phyloP scores from a whole-genome alignment of 768 basidiomycete species.

The Obba rivulosa region DNA sequence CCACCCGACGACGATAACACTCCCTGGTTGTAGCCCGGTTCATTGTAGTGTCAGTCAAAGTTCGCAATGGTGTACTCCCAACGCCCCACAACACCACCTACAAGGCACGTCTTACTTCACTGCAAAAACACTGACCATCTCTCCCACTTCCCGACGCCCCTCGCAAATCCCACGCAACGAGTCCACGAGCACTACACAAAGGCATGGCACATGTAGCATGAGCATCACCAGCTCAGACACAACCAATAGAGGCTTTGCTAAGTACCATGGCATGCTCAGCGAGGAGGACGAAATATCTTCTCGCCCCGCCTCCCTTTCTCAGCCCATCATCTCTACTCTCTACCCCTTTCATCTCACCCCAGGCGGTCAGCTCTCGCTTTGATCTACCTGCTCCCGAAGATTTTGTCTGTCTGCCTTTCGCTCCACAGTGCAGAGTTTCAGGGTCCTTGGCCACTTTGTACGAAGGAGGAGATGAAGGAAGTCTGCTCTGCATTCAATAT shows the following conservation, averaged over 20 bases:
- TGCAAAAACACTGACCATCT: conserved; percentile 31
- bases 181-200: conserved; percentile 46
- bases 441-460: conserved; percentile 92
- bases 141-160: conserved; percentile 41
- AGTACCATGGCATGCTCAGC: conserved; percentile 40
- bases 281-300: conserved; percentile 61
- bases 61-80: conserved; percentile 51
- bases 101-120: conserved; percentile 67
- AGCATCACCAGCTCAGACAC: conserved; percentile 57
- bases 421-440: conserved; percentile 98
- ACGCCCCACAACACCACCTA: conserved; percentile 60
- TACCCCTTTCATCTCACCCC: too few relatives aligned
- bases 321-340: too few relatives aligned
- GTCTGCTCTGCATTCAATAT: conserved; percentile 98
- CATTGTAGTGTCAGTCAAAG: conserved; percentile 36
- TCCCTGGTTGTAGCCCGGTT: conserved; percentile 15
- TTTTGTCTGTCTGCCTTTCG: conserved; percentile 85
- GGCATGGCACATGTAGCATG: conserved; percentile 48
- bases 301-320: too few relatives aligned
- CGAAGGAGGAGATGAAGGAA: conserved; percentile 98
- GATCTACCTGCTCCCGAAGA: conserved; percentile 90
- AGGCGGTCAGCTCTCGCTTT: conserved; percentile 87
- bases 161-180: conserved; percentile 44
- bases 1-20: conserved; percentile 8
- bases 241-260: conserved; percentile 38